Conservation (phyloP, 73 alveolate species). For the Halteria grandinella region DNA sequence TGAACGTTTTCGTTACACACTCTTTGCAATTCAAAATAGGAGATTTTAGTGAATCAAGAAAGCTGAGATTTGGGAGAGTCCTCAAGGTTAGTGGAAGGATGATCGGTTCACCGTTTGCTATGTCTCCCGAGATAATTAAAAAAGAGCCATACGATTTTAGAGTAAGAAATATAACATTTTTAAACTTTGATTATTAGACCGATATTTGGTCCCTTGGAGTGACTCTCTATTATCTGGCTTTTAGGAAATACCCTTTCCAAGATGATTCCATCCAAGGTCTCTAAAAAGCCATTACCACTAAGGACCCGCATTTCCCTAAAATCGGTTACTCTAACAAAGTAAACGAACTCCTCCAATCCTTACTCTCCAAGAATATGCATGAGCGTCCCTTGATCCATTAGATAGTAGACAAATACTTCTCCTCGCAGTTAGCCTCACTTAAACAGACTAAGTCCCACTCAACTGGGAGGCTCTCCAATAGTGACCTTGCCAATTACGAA, state of each 20-base stretch:
- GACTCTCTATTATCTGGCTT: slow-evolving; percentile 13
- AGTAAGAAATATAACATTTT: slow-evolving; percentile 11
- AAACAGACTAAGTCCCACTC: no score
- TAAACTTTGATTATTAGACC: not conserved
- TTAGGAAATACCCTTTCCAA: slow-evolving; percentile 20
- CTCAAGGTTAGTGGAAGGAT: slow-evolving; percentile 25
- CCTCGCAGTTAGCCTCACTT: no score
- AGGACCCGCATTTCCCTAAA: slow-evolving; percentile 21
- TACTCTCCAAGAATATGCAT: no score
- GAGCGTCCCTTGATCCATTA: no score
- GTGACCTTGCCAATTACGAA: no score
- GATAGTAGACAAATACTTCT: no score
- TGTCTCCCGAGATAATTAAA: slow-evolving; percentile 38
- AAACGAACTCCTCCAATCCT: no score
- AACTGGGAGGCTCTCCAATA: no score
- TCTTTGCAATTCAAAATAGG: slow-evolving; percentile 2
- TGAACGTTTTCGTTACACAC: slow-evolving; percentile 22
- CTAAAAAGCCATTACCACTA: not conserved
- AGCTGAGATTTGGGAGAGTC: slow-evolving; percentile 2
- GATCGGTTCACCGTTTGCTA: slow-evolving; percentile 38
- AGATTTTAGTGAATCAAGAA: slow-evolving; percentile 34
- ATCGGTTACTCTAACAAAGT: no score
- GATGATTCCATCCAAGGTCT: slow-evolving; percentile 23
- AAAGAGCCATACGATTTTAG: slow-evolving; percentile 28
- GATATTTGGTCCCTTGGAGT: slow-evolving; percentile 56